Base-by-base conservation (phyloP, 495 filamentous ascomycete genomes). In the Talaromyces liani region DNA sequence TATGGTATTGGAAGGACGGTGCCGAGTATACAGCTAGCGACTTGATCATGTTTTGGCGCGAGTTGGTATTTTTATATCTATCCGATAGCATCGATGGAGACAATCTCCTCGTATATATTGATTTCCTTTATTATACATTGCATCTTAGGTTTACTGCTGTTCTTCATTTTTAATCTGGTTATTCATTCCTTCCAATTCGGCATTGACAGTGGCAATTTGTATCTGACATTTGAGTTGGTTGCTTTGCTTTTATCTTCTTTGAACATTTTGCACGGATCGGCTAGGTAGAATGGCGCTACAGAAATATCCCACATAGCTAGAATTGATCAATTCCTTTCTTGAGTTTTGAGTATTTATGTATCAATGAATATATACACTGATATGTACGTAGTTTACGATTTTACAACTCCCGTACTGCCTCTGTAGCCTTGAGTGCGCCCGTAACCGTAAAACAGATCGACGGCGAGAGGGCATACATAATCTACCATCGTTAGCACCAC, bases 401-500 rank as follows among this genome's bases (percentile, higher is more conserved):
- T 29, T 27, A 56, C n/a, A 49, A 36, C 6, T 65, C 20, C 34
- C 70, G 22, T 16, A 62, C 64, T 20, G 70, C 71, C 60, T 82
- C 71, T n/a, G 70, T 78, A 51, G 80, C 80, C 34, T 83, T 83
- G 53, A 82, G 64, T 3, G 76, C 73, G 0, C 79, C 82, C 5
- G 84, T 82, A 20, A 86, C 81, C 0, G 75, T 73, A 49, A 85
- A 77, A 55, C 75, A 82, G 16, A 84, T 78, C 22, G 81, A 63
- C 6, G 84, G 82, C n/a, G 79, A 79, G 24, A 87, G 69, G 2
- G 69, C 69, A 65, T 85, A 86, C 60, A 76, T 71, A 29, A 81
- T 75, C 80, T 82, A 56, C 34, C 18, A 60, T 18, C 41, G 51
- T 18, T 47, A 20, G n/a, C 18, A 49, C 0, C 41, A 57, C n/a